Percentiles rank a stretch among this genome's conserved stretches.
Evolutionary conservation across 306 rosid species (phyloP).

Genomic region (Mucuna pruriens): DNA sequence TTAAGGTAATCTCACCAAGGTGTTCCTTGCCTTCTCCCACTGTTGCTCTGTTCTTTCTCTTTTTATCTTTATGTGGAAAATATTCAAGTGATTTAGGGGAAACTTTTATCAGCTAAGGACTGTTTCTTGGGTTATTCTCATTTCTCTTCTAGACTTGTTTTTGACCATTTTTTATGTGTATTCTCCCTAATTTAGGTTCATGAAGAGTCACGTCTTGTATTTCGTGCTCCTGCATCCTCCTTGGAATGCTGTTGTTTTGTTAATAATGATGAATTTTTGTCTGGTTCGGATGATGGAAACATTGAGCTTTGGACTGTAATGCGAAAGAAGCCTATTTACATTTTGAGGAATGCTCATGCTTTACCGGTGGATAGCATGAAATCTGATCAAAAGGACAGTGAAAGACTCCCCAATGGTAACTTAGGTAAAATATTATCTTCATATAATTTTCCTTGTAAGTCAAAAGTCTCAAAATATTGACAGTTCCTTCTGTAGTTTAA

Average conservation of each 20-base stretch:
- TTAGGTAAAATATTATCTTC: conserved; percentile 53
- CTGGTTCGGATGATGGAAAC: conserved; percentile 94
- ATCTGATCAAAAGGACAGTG: conserved; percentile 52
- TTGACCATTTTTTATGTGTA: conserved; percentile 13
- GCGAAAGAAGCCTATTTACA: conserved; percentile 84
- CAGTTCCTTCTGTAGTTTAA: conserved; percentile 11
- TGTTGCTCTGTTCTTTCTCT: neutral
- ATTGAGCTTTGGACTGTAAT: conserved; percentile 75
- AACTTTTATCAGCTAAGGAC: neutral
- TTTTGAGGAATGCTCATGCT: conserved; percentile 82
- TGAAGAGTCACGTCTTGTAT: conserved; percentile 90
- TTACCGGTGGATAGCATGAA: conserved; percentile 44
- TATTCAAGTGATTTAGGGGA: conserved; percentile 1
- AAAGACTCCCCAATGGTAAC: conserved; percentile 65
- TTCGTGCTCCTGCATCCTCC: conserved; percentile 88
- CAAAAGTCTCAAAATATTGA: neutral
- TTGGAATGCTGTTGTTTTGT: conserved; percentile 89
- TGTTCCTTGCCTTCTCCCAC: conserved; percentile 16
- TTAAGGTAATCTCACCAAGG: conserved; percentile 62
- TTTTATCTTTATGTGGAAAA: neutral
- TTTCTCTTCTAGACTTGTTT: conserved; percentile 4
- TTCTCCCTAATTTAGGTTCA: conserved; percentile 71
- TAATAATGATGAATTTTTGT: conserved; percentile 78
- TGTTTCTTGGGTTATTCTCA: conserved; percentile 11
- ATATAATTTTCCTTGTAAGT: neutral